A percentile compares a stretch with the other conserved stretches of the same genome.
These are phyloP conservation scores for Trypanosoma congolense DNA, from an alignment of 208 protist species.

Conservation along the genomic window DNA sequence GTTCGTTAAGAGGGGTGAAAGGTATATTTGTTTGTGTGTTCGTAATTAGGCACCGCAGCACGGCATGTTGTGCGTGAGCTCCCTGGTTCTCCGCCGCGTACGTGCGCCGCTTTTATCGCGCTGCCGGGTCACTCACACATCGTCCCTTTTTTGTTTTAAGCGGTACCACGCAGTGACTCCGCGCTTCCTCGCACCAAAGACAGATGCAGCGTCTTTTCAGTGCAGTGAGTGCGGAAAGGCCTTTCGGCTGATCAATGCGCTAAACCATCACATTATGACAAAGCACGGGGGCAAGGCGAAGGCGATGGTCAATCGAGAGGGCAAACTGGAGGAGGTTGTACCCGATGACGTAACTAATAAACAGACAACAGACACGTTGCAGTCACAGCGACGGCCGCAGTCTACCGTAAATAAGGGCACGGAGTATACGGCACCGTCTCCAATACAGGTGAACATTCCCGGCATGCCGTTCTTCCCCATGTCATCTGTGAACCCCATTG, in stretches of 20 bases:
- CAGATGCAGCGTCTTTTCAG: slow-evolving; percentile 47
- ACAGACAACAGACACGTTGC: slow-evolving; percentile 8
- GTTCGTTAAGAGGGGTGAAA: neutral
- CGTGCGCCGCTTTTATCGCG: neutral
- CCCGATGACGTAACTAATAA: slow-evolving; percentile 18
- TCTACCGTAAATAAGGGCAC: slow-evolving; percentile 4
- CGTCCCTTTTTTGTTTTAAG: neutral
- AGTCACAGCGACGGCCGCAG: neutral
- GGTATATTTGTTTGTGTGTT: neutral
- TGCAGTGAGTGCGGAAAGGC: slow-evolving; percentile 79
- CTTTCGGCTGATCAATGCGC: slow-evolving; percentile 82
- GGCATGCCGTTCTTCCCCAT: slow-evolving; percentile 23
- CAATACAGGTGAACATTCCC: slow-evolving; percentile 15
- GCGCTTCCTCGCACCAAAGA: slow-evolving; percentile 13
- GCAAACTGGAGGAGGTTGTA: slow-evolving; percentile 45
- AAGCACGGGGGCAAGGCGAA: slow-evolving; percentile 72
- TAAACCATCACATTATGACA: slow-evolving; percentile 88
- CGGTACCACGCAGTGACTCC: slow-evolving; percentile 10
- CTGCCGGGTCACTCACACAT: neutral
- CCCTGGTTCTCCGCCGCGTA: neutral
- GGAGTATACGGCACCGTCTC: neutral
- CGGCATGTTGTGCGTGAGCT: slow-evolving; percentile 17
- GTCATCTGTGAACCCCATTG: slow-evolving; percentile 21
- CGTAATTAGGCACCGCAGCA: too few relatives aligned
- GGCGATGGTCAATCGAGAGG: slow-evolving; percentile 50